Conservation (phyloP, 371 early-diverging fungal species). For the Sanchytrium tribonematis region DNA sequence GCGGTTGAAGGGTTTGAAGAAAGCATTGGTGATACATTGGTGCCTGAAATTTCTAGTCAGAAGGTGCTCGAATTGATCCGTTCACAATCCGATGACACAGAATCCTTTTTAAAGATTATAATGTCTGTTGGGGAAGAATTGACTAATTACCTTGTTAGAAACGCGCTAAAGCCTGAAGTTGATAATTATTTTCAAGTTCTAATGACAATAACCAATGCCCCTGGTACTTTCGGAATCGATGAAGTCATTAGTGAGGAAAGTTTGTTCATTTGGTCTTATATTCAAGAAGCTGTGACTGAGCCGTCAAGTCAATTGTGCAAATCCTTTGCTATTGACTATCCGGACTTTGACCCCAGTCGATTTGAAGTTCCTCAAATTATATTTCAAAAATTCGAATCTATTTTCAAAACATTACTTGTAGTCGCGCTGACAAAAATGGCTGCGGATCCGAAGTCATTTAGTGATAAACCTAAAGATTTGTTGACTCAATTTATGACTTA, state of each 20-base stretch:
- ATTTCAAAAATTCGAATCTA: not conserved
- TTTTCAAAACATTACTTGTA: not conserved
- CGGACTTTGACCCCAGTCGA: not conserved
- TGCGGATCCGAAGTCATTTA: not conserved
- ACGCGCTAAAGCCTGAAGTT: not conserved
- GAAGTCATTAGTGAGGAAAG: not conserved
- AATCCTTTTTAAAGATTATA: not conserved
- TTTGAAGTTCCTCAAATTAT: not conserved
- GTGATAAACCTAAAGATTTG: not conserved
- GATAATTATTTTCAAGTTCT: not conserved
- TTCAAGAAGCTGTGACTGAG: not conserved
- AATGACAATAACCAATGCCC: not conserved
- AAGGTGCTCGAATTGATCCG: not conserved
- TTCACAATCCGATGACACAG: not conserved
- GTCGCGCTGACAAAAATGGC: not conserved
- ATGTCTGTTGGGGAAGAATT: not conserved
- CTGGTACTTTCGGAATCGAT: not conserved
- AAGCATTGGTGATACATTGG: not conserved
- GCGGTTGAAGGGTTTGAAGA: not conserved
- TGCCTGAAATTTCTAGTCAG: not conserved
- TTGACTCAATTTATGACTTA: not conserved
- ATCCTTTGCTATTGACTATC: not conserved
- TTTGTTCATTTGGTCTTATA: not conserved
- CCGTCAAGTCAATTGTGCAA: not conserved
- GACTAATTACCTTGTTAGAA: not conserved